Evolutionary conservation across 306 rosid genomes (phyloP), one percentile per base, ranked within the genome.

Genomic region (Prunus mongolica): DNA sequence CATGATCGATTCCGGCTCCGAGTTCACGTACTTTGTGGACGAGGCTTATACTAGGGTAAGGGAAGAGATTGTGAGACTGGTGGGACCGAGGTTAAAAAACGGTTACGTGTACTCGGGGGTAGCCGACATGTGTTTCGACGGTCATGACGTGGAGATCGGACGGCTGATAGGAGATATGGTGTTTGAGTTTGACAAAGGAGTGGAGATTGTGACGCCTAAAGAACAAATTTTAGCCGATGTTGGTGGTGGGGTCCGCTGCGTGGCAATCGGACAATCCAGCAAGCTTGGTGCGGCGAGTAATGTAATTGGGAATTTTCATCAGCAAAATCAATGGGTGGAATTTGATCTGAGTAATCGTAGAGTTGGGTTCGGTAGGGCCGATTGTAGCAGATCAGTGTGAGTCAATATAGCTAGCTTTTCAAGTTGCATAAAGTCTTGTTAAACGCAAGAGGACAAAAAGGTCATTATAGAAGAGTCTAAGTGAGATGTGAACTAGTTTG

Each of bases 1-100:
- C 51, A 90, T 95, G 84, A 51, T 95, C 0, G 98, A 95, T 65
- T 95, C 98, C 0, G 98, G 97, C 0, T 88, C 97, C 46, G 97
- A 95, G 15, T 81, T 95, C 55, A 89, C 91, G 0, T 90, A 67
- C 50, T 14, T 92, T 0, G 97, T 90, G 57, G 98, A 90, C 32
- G 96, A 79, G 78, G 98, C 97, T 1, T 95, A 95, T 8, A 28
- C 79, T 41, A 82, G 22, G 24, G 94, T 95, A 69, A 61, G 82
- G 25, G 93, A 79, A 2, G 96, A 90, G 67, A 46, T 92, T 0
- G 89, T 79, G 56, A 90, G 85, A 30, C 14, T 82, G 41, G 97
- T 71, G 76, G 97, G 96, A 0, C 71, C 86, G 1, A 88, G 6
- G 57, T 1, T 92, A 1, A 95, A 92, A 81, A 92, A 82, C 50